Evolutionary conservation across 345 rosid genomes (phyloP), one percentile per base, ranked within the genome.

Genomic region (Geranium rotundifolium): DNA sequence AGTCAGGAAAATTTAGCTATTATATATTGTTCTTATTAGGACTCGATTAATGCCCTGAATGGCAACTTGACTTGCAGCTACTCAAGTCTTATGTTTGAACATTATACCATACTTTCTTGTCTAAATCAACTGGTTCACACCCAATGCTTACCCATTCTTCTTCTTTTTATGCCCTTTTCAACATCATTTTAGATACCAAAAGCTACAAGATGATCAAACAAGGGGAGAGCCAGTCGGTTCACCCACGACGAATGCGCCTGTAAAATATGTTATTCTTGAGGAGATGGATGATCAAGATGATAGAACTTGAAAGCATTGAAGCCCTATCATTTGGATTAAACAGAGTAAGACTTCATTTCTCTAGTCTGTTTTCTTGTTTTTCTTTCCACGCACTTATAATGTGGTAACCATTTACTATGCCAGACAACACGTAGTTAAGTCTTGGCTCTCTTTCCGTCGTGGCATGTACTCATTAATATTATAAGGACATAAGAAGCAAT

Each of bases 181-280:
- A 39, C 50, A 23, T 15, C 52, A 34, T 72, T 67, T 60, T 77
- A 93, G 99, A 71, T 93, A 93, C 64, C 76, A 78, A 29, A 93
- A 84, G 69, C 82, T 93, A 59, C 81, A 81, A 50, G 76, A 72
- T 52, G 79, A 83, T 19, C 83, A 77, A 57, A 64, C 55, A 29
- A 41, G 67, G 55, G 86, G 73, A 66, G 75, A 71, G 56, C 80
- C 37, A 31, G 60, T 12, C 0, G 68, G 67, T 60, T 62, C 71
- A 5, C 64, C 72, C 7, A 20, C 65, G n/a, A 64, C 72, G 56
- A 77, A 65, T 62, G 73, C 63, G 69, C 71, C 81, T 37, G 82
- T 84, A 0, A 89, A 84, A 72, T 93, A 93, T 75, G 95, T 86
- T 67, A 93, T 89, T 71, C 88, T 92, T 29, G 95, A 92, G 76